These are phyloP conservation scores for Dillenia suffruticosa DNA, from an alignment of 164 flowering plant species.

Conservation along the genomic window DNA sequence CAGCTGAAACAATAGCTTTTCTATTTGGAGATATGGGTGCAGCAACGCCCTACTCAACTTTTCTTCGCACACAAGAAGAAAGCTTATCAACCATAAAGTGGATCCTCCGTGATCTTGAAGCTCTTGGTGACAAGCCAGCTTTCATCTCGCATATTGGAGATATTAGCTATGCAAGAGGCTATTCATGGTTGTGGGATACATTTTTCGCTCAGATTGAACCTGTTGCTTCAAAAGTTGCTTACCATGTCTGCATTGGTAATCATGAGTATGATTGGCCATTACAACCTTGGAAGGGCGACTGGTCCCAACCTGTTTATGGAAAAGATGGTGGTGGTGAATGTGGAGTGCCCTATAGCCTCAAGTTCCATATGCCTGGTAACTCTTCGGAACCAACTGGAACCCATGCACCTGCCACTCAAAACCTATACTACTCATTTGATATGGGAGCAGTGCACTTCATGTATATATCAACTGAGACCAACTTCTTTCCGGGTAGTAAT, in stretches of 20 bases:
- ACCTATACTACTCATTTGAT: constrained; percentile 80
- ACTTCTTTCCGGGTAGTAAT: constrained; percentile 77
- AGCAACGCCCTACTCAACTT: constrained; percentile 72
- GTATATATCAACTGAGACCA: constrained; percentile 93
- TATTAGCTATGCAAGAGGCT: constrained; percentile 96
- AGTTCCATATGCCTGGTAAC: constrained; percentile 93
- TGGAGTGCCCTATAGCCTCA: constrained; percentile 90
- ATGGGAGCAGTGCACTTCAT: constrained; percentile 78
- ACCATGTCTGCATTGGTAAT: constrained; percentile 96
- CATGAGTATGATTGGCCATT: constrained; percentile 95
- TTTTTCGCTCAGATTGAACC: constrained; percentile 87
- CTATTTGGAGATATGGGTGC: constrained; percentile 96
- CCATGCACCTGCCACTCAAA: constrained; percentile 66
- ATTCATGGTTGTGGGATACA: constrained; percentile 93
- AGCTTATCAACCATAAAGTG: constrained; percentile 80
- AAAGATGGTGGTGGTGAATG: constrained; percentile 98
- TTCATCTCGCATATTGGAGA: constrained; percentile 95
- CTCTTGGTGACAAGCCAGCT: constrained; percentile 78
- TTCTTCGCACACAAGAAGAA: constrained; percentile 81
- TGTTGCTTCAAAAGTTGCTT: constrained; percentile 74
- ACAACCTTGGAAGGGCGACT: constrained; percentile 92
- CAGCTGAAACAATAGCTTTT: constrained; percentile 77
- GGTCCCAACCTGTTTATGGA: constrained; percentile 49
- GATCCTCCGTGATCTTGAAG: constrained; percentile 85
- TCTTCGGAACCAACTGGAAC: constrained; percentile 77